Conservation (phyloP, 2,329 filamentous ascomycete species). For the Allantophomopsis lycopodina region DNA sequence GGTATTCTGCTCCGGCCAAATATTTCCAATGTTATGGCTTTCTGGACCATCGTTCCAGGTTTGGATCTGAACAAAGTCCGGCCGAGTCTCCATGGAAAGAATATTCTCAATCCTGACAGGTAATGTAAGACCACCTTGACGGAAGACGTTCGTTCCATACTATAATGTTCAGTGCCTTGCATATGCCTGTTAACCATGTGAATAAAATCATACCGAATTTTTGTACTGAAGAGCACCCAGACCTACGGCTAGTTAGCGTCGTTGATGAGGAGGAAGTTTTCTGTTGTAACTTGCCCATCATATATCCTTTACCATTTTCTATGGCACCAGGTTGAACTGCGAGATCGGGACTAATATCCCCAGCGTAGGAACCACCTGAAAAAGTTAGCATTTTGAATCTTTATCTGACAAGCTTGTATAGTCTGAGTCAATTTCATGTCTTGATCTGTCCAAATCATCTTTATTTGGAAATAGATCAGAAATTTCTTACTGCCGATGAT, state of each 20-base stretch:
- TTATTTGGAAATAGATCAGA: too few species aligned
- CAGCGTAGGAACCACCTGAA: constrained; percentile 8
- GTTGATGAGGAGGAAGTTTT: not conserved
- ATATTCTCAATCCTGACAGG: constrained; percentile 21
- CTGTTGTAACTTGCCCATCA: constrained; percentile 14
- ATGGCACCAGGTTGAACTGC: constrained; percentile 13
- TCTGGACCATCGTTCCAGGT: constrained; percentile 23
- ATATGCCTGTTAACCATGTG: too few species aligned
- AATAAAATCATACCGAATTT: not conserved
- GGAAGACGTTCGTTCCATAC: constrained; percentile 11
- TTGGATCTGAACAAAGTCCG: constrained; percentile 20
- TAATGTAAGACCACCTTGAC: constrained; percentile 18
- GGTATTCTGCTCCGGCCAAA: constrained; percentile 14
- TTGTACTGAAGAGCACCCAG: constrained; percentile 10
- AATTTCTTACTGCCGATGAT: too few species aligned
- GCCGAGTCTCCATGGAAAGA: constrained; percentile 11
- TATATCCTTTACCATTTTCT: constrained; percentile 17
- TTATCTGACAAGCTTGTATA: too few species aligned
- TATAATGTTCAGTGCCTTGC: too few species aligned
- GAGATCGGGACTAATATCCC: constrained; percentile 14
- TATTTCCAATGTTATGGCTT: constrained; percentile 21
- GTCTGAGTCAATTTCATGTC: too few species aligned
- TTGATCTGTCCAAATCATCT: too few species aligned
- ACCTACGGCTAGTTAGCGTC: not conserved
- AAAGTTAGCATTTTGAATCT: too few species aligned